Base-by-base conservation (phyloP, 345 rosid species). In the Heritiera littoralis region DNA sequence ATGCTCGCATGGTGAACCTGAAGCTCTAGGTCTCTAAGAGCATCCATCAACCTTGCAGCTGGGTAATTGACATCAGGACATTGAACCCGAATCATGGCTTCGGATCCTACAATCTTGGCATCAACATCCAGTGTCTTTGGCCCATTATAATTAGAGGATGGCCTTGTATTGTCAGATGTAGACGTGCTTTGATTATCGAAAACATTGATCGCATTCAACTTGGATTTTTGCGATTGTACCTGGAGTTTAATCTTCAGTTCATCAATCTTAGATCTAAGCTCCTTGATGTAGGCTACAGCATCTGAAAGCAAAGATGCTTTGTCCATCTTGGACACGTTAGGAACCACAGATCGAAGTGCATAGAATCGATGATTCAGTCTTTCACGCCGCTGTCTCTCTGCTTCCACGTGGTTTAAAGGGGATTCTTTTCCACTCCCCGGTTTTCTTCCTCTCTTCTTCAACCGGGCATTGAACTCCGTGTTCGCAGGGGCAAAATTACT, bases 301-400 rank as follows among this genome's bases (percentile, higher is more conserved):
- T 94, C 97, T 0, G 90, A 88, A 3, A 94, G 86, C 20, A 94
- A 77, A 2, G 98, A 92, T 0, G 96, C 98, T 83, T 89, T 94
- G 80, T 94, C 98, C 98, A 94, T 92, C 79, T 90, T 94, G 0
- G 97, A 92, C 17, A 94, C 93, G 68, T 91, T 92, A 7, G 98
- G 97, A 63, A 94, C 98, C 13, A 90, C 97, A 0, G 98, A 90
- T 28, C 98, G 85, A 12, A 94, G 88, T 0, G 95, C 89, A 45
- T 89, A 91, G 83, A 92, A 94, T 4, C 97, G 85, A 59, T 88
- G 90, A 78, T 94, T 92, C 6, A 94, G 91, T 79, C 90, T 89
- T 86, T 92, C 94, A 63, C 98, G 88, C 66, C 98, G 83, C 80
- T 89, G 92, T 77, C 94, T 88, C 86, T 94, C 98, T 1, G 96